Conservation (phyloP, 108 stramenopile species). For the Skeletonema tropicum region DNA sequence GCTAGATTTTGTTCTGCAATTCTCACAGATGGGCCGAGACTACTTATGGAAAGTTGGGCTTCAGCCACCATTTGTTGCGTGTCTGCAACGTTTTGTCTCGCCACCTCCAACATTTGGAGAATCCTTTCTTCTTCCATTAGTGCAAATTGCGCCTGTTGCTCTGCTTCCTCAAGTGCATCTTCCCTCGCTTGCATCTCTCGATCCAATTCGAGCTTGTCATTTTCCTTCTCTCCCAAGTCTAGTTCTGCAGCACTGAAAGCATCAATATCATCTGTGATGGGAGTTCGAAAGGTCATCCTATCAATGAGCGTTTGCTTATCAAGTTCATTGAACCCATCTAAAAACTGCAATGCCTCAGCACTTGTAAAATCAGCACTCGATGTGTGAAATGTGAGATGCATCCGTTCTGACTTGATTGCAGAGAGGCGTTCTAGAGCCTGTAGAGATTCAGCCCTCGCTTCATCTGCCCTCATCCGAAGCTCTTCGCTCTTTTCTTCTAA, state of each 20-base stretch:
- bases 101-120: slow-evolving; percentile 11
- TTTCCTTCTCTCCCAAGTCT: slow-evolving; percentile 18
- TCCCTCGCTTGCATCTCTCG: background rate
- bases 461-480: slow-evolving; percentile 39
- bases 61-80: slow-evolving; percentile 14
- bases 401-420: slow-evolving; percentile 30
- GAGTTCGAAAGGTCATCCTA: slow-evolving; percentile 30
- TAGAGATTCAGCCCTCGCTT: slow-evolving; percentile 32
- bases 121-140: slow-evolving; percentile 1
- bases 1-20: slow-evolving; percentile 33
- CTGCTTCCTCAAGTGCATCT: slow-evolving; percentile 22
- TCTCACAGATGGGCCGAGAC: slow-evolving; percentile 16
- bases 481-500: slow-evolving; percentile 63
- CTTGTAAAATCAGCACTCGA: slow-evolving; percentile 37
- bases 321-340: slow-evolving; percentile 24
- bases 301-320: slow-evolving; percentile 31
- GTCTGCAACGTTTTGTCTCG: background rate
- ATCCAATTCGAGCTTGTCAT: slow-evolving; percentile 27
- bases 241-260: slow-evolving; percentile 28
- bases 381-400: slow-evolving; percentile 39
- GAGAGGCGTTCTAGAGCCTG: slow-evolving; percentile 20
- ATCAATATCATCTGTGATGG: slow-evolving; percentile 42
- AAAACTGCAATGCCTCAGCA: slow-evolving; percentile 35
- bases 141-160: slow-evolving; percentile 4
- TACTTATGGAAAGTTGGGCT: slow-evolving; percentile 9